phyloP scores from a whole-genome alignment of 345 rosid genomes.

The Citrus australasica region DNA sequence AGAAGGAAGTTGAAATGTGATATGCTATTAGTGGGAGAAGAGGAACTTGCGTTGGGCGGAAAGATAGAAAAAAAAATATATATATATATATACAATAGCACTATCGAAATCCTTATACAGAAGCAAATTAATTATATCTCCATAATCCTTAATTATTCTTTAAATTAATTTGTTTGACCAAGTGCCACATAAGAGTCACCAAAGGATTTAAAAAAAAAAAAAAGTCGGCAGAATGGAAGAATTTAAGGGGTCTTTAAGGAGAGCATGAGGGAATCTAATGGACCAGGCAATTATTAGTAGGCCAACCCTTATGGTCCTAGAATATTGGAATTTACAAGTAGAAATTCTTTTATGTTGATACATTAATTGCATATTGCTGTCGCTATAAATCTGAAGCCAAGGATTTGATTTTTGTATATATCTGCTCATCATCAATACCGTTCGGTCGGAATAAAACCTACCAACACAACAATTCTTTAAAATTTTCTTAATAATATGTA shows the following conservation, averaged over 20 bases:
- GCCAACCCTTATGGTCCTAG: conserved; percentile 33
- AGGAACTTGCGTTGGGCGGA: not conserved
- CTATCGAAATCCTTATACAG: not conserved
- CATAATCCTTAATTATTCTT: not conserved
- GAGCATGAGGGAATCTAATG: conserved; percentile 4
- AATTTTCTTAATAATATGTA: not conserved
- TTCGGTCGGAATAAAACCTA: conserved; percentile 38
- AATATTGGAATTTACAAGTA: conserved; percentile 19
- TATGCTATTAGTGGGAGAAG: conserved; percentile 18
- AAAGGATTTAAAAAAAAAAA: not conserved
- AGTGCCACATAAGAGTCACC: not conserved
- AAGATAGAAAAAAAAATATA: not conserved
- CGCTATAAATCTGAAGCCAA: not conserved
- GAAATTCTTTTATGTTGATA: conserved; percentile 25
- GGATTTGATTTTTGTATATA: conserved; percentile 16
- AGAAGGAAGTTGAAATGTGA: not conserved
- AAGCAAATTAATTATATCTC: not conserved
- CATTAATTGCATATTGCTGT: not conserved
- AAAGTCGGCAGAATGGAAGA: conserved; percentile 21
- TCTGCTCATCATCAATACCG: not conserved
- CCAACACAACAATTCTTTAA: conserved; percentile 1
- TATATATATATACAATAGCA: not conserved
- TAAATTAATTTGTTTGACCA: not conserved
- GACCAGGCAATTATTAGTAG: conserved; percentile 49
- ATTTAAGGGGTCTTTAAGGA: not conserved